These are phyloP conservation scores for Actinidia chinensis DNA, from an alignment of 179 eudicot genomes.

Conservation along the genomic window DNA sequence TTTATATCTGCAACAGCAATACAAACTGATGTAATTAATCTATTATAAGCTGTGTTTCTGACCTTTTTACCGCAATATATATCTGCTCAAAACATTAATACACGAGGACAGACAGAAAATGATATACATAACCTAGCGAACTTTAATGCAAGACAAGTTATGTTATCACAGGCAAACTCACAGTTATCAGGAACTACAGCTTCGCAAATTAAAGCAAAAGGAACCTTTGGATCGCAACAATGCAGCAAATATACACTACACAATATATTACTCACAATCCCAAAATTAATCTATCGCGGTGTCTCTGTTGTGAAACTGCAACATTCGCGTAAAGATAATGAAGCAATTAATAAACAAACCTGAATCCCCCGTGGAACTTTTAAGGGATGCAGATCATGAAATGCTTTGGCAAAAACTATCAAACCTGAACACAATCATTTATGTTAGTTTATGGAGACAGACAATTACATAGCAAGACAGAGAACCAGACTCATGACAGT, in stretches of 20 bases:
- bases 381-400: conserved; percentile 87
- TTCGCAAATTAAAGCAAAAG: no score
- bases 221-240: no score
- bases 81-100: background rate
- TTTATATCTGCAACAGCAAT: background rate
- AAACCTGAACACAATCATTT: conserved; percentile 44
- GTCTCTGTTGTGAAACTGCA: no score
- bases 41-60: no score
- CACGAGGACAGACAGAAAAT: background rate
- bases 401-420: conserved; percentile 87
- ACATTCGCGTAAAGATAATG: no score
- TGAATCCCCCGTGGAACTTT: no score
- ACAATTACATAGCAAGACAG: conserved; percentile 12
- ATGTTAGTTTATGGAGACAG: background rate
- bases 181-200: no score
- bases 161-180: background rate
- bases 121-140: background rate
- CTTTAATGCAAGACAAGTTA: background rate
- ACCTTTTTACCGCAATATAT: no score
- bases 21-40: background rate
- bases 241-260: no score
- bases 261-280: no score
- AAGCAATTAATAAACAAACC: no score
- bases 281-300: no score
- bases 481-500: conserved; percentile 71